A percentile compares a stretch with the other conserved stretches of the same genome.
Evolutionary conservation across 768 basidiomycete genomes (phyloP).

Genomic region (Lactarius vividus): DNA sequence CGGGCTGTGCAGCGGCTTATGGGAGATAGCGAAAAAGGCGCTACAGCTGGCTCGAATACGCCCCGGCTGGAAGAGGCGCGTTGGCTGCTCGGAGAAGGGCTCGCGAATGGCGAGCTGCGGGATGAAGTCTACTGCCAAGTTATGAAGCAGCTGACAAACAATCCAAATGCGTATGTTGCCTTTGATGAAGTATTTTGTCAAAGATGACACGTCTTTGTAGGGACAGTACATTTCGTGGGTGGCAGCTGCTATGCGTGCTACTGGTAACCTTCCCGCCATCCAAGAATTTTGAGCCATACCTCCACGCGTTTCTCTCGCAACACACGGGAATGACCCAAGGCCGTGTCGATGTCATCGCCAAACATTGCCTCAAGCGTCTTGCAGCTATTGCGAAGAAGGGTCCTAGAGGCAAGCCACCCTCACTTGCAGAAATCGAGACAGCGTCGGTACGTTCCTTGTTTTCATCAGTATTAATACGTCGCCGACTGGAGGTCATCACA

Average conservation of each 20-base stretch:
- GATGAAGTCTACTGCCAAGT: conserved; percentile 94
- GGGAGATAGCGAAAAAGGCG: conserved; percentile 85
- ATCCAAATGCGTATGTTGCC: conserved; percentile 67
- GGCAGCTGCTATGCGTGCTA: conserved; percentile 89
- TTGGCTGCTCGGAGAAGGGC: conserved; percentile 79
- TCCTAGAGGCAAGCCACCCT: conserved; percentile 84
- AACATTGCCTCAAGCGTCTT: conserved; percentile 82
- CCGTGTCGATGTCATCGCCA: conserved; percentile 90
- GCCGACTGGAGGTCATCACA: conserved; percentile 34
- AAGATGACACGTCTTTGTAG: conserved; percentile 38
- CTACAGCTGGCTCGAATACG: conserved; percentile 44
- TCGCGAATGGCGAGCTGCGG: conserved; percentile 77
- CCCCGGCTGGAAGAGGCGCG: conserved; percentile 76
- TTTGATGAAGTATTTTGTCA: not conserved
- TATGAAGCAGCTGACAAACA: conserved; percentile 86
- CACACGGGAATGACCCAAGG: conserved; percentile 67
- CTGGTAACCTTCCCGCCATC: conserved; percentile 92
- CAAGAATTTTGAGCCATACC: conserved; percentile 85
- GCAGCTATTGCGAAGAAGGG: too few species aligned
- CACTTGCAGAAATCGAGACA: conserved; percentile 83
- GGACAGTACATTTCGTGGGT: conserved; percentile 85
- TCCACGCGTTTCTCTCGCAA: conserved; percentile 74
- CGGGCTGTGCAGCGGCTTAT: conserved; percentile 89
- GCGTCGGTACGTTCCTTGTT: conserved; percentile 58
- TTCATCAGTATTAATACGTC: not conserved